These are phyloP conservation scores for Penicillium antarcticum DNA, from an alignment of 495 filamentous ascomycete species.

Conservation along the genomic window DNA sequence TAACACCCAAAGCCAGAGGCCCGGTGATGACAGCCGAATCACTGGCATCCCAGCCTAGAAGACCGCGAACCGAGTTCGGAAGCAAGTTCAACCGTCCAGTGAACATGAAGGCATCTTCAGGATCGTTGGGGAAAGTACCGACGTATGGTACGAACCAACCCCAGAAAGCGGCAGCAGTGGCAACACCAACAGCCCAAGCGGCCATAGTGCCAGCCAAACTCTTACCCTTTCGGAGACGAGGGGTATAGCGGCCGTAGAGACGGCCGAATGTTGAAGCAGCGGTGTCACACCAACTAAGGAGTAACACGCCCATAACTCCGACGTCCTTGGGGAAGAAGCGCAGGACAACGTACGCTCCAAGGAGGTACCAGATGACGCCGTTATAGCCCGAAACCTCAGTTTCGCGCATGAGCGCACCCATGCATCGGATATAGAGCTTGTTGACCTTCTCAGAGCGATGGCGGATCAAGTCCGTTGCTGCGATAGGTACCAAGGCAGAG, in stretches of 20 bases:
- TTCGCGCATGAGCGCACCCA: constrained; percentile 95
- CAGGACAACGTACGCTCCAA: constrained; percentile 83
- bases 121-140: constrained; percentile 63
- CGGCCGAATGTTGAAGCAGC: constrained; percentile 92
- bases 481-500: constrained; percentile 81
- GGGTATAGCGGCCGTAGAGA: constrained; percentile 80
- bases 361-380: constrained; percentile 93
- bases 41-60: constrained; percentile 40
- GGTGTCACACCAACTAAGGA: constrained; percentile 97
- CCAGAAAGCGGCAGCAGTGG: constrained; percentile 83
- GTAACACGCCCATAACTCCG: constrained; percentile 80
- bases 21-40: constrained; percentile 53
- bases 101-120: constrained; percentile 74
- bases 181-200: constrained; percentile 74
- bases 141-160: constrained; percentile 73
- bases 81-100: constrained; percentile 68
- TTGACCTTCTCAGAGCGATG: constrained; percentile 81
- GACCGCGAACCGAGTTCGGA: constrained; percentile 43
- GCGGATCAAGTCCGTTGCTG: constrained; percentile 74
- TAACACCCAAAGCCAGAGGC: constrained; percentile 69
- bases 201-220: constrained; percentile 85
- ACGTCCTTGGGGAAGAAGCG: constrained; percentile 91
- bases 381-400: constrained; percentile 90
- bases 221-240: constrained; percentile 80
- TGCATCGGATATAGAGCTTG: constrained; percentile 73